phyloP scores from a whole-genome alignment of 768 basidiomycete species.

The Lactarius akahatsu region DNA sequence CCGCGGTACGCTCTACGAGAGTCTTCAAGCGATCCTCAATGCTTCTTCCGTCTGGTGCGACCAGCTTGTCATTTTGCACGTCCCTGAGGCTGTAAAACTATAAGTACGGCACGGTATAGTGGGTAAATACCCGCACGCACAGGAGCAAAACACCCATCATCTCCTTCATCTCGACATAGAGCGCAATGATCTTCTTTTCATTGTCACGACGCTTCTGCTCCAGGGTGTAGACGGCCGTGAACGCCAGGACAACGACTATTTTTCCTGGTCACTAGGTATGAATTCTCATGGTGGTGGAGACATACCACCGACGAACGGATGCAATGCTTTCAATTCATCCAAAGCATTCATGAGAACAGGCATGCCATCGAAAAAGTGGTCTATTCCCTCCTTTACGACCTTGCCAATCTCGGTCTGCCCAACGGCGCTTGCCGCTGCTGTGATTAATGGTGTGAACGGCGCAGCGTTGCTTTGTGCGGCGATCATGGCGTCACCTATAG shows the following conservation, averaged over 20 bases:
- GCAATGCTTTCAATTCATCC: constrained; percentile 34
- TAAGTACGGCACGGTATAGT: neutral
- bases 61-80: constrained; percentile 34
- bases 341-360: constrained; percentile 33
- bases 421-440: neutral
- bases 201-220: constrained; percentile 52
- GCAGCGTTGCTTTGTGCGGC: neutral
- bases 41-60: constrained; percentile 33
- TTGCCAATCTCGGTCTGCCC: constrained; percentile 12
- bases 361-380: constrained; percentile 31
- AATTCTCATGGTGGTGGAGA: neutral
- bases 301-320: constrained; percentile 35
- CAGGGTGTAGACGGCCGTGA: constrained; percentile 48
- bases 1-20: constrained; percentile 33
- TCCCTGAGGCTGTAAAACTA: constrained; percentile 34
- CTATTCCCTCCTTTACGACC: constrained; percentile 29
- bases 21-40: constrained; percentile 39
- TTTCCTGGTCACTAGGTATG: neutral
- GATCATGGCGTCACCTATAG: neutral
- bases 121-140: constrained; percentile 1
- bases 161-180: constrained; percentile 52
- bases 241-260: constrained; percentile 49
- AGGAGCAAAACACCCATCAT: constrained; percentile 39
- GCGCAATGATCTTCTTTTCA: constrained; percentile 46
- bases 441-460: constrained; percentile 5